Evolutionary conservation across 768 basidiomycete species (phyloP), one percentile per base, ranked within the genome.

Genomic region (Auricularia cornea): DNA sequence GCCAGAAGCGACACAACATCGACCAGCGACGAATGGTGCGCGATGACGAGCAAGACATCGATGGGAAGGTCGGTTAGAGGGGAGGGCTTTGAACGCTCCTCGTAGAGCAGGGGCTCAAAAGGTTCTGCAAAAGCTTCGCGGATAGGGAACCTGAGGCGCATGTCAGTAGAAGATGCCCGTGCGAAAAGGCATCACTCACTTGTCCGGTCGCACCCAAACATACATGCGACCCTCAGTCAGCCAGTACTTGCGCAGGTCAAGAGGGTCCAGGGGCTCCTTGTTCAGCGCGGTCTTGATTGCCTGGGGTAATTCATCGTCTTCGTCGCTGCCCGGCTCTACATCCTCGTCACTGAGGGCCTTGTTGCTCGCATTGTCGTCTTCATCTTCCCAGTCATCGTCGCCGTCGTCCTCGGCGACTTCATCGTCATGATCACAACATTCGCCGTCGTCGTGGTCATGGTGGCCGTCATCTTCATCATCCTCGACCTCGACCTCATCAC

Each of bases 11-110:
- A 72, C 70, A 84, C 81, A 23, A 89, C 77, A 72, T 89, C 88
- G 56, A 73, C 74, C 67, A 86, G 74, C 66, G 85, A 79, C 32
- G 89, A 80, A 73, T 84, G 82, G 48, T 78, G 79, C 3, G 85
- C 81, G 71, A 90, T 82, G 75, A 86, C 85, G 63, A 89, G 79
- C 54, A 90, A 71, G 23, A 89, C 76, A 75, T 90, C 88, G 72
- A 88, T 89, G 0, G 88, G 88, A 23, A 90, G 76, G 4, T 75
- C 77, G 65, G 72, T 70, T 60, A 81, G 70, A 14, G 44, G 11
- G 20, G 44, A 5, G 10, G 23, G 20, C 6, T 18, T 20, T 5
- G 44, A 14, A 23, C 44, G 44, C 16, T 48, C 2, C 44, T 18
- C 20, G 23, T 18, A 48, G 6, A 6, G 6, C 1, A 48, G 10